A percentile compares a stretch with the other conserved stretches of the same genome.
phyloP scores from a whole-genome alignment of 306 rosid species.

The Gynostemma pentaphyllum region DNA sequence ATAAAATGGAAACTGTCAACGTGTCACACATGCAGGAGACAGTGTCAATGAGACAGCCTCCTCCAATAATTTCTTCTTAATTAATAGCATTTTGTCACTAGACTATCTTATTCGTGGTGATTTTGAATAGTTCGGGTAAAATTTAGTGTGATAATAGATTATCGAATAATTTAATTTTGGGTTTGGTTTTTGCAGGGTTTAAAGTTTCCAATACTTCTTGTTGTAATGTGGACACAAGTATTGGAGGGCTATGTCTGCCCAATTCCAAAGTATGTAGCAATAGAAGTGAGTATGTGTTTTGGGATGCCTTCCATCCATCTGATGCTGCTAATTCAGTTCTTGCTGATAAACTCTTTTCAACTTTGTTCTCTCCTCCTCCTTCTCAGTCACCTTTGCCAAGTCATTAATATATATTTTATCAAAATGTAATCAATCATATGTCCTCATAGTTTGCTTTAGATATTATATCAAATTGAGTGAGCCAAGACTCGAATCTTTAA shows the following conservation, averaged over 20 bases:
- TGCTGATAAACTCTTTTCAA: constrained; percentile 44
- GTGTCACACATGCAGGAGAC: too few species aligned
- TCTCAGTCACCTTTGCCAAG: constrained; percentile 28
- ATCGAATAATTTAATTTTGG: background rate
- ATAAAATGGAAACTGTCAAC: too few species aligned
- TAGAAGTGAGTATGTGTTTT: constrained; percentile 55
- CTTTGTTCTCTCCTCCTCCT: constrained; percentile 19
- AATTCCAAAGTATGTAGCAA: constrained; percentile 57
- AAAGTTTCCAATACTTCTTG: constrained; percentile 75
- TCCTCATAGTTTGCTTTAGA: too few species aligned
- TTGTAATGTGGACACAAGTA: constrained; percentile 59
- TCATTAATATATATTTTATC: background rate
- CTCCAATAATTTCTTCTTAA: too few species aligned
- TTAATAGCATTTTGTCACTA: too few species aligned
- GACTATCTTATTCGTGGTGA: too few species aligned
- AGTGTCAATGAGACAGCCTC: too few species aligned
- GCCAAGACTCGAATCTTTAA: too few species aligned
- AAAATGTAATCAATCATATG: too few species aligned
- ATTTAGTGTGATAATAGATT: too few species aligned
- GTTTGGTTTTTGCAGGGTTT: constrained; percentile 30
- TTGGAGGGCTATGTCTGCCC: constrained; percentile 81
- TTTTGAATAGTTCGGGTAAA: too few species aligned
- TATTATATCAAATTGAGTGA: too few species aligned
- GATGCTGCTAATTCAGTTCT: constrained; percentile 71
- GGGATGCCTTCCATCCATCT: constrained; percentile 93